Base-by-base conservation (phyloP, 768 basidiomycete genomes). In the Trametes elegans region DNA sequence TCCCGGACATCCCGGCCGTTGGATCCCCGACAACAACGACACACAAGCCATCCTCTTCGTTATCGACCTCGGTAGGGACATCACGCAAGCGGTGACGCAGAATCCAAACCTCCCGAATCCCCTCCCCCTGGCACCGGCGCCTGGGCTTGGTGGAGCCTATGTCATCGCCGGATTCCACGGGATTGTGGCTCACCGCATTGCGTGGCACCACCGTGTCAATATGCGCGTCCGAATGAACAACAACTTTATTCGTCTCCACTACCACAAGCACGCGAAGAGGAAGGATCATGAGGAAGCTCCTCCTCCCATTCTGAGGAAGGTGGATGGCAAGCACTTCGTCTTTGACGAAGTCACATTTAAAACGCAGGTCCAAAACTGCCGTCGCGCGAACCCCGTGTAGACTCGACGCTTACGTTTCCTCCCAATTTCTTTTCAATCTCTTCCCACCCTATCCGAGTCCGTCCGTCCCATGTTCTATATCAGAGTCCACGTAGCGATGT, bases 361-460 rank as follows among this genome's bases (percentile, higher is more conserved):
- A n/a, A 48, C 47, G 10, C 47, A 48, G 34, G 26, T 48, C 34
- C 47, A 48, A 35, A 36, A 48, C 47, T 48, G 19, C 24, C 47
- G 47, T 48, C 47, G 34, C 21, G 47, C 23, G 26, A n/a, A 19
- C 7, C 40, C 21, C 40, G 10, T n/a, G 3, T 35, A 35, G 34
- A n/a, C n/a, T n/a, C n/a, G n/a, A n/a, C n/a, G n/a, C n/a, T n/a
- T n/a, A n/a, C n/a, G n/a, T n/a, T n/a, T n/a, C n/a, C n/a, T n/a
- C n/a, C n/a, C n/a, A n/a, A n/a, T n/a, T n/a, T n/a, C n/a, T n/a
- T n/a, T n/a, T n/a, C n/a, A n/a, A n/a, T n/a, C n/a, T n/a, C n/a
- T n/a, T n/a, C n/a, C n/a, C n/a, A n/a, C n/a, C n/a, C n/a, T n/a
- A n/a, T n/a, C n/a, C n/a, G n/a, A n/a, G n/a, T n/a, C n/a, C n/a